These are phyloP conservation scores for Hyphopichia buzzinii DNA, from an alignment of 1,139 yeast species.

Conservation along the genomic window DNA sequence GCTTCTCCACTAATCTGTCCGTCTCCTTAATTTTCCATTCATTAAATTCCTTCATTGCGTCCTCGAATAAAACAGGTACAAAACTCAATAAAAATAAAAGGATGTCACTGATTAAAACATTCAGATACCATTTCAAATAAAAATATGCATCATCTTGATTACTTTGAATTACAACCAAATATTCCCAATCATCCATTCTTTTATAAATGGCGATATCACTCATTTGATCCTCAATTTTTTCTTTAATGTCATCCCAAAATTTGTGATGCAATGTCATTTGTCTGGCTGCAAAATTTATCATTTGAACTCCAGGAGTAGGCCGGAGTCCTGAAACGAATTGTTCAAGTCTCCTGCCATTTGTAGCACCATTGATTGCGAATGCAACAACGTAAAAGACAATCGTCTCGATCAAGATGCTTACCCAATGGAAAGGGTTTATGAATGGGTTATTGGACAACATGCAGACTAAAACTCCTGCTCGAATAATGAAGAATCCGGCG, in stretches of 20 bases:
- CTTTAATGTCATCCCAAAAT: neutral
- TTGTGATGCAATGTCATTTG: neutral
- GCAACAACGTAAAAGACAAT: neutral
- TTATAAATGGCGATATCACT: conserved; percentile 1
- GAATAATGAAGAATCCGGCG: neutral
- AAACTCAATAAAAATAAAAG: neutral
- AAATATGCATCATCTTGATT: neutral
- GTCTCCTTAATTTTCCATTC: conserved; percentile 2
- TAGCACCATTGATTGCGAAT: neutral
- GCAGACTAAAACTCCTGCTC: neutral
- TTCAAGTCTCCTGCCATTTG: neutral
- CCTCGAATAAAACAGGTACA: neutral
- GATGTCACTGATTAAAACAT: neutral
- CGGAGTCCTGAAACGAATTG: conserved; percentile 1
- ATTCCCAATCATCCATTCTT: conserved; percentile 2
- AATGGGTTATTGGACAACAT: neutral
- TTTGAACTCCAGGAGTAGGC: neutral
- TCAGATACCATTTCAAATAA: conserved; percentile 3
- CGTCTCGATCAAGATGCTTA: neutral
- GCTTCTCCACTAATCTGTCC: neutral
- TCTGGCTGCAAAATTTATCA: neutral
- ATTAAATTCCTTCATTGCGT: conserved; percentile 1
- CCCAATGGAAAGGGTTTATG: neutral
- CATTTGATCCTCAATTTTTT: neutral
- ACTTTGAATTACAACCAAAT: neutral